Evolutionary conservation across 345 rosid species (phyloP).

Genomic region (Clarkia xantiana): DNA sequence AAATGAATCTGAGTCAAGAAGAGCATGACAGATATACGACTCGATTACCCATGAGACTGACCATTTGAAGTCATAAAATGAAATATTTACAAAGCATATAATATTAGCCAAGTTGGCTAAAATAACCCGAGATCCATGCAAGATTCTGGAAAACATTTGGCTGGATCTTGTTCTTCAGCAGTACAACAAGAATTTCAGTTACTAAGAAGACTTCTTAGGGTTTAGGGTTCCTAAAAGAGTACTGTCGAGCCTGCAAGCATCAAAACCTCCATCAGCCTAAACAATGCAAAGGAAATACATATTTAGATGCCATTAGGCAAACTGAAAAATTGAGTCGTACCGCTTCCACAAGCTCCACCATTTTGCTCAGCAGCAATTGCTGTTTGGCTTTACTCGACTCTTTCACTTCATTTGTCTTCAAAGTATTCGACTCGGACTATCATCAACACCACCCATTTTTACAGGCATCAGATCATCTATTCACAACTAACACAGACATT

Average conservation of each 20-base stretch:
- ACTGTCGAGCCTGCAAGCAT: slow-evolving; percentile 11
- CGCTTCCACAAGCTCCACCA: slow-evolving; percentile 41
- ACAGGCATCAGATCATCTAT: not conserved
- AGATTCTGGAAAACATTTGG: too few relatives aligned
- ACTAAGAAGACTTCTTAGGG: too few relatives aligned
- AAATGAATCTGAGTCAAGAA: too few relatives aligned
- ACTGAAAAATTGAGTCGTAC: not conserved
- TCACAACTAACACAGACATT: not conserved
- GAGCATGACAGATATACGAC: too few relatives aligned
- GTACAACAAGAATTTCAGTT: too few relatives aligned
- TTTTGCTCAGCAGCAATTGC: slow-evolving; percentile 31
- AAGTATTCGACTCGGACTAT: slow-evolving; percentile 57
- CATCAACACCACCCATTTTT: slow-evolving; percentile 5
- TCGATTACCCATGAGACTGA: too few relatives aligned
- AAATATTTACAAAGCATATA: too few relatives aligned
- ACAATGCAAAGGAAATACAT: not conserved
- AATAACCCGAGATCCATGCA: too few relatives aligned
- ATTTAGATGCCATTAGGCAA: not conserved
- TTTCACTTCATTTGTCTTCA: slow-evolving; percentile 33
- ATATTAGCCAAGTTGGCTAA: too few relatives aligned
- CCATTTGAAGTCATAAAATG: too few relatives aligned
- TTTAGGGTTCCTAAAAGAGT: too few relatives aligned
- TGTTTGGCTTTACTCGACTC: slow-evolving; percentile 53
- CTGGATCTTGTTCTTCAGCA: too few relatives aligned
- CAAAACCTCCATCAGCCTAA: not conserved